phyloP scores from a whole-genome alignment of 192 early-diverging fungal genomes.

The Coemansia sp. region DNA sequence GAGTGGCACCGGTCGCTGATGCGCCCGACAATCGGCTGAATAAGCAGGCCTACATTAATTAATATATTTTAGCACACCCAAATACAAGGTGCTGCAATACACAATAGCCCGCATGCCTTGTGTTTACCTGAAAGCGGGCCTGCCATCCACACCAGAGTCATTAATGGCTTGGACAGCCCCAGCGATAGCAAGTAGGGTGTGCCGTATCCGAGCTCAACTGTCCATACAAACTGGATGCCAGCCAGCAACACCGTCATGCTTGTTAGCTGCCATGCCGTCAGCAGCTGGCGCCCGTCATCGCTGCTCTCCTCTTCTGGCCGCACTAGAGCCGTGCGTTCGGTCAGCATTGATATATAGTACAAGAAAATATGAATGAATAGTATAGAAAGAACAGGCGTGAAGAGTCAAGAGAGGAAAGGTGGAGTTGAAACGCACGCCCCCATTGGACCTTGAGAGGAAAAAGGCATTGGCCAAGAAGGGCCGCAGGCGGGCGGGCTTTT shows the following conservation, averaged over 20 bases:
- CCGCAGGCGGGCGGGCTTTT: neutral
- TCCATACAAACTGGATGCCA: conserved; percentile 54
- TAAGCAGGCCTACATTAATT: conserved; percentile 52
- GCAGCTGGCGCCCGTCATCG: conserved; percentile 17
- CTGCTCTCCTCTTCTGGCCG: neutral
- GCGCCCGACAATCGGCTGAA: conserved; percentile 79
- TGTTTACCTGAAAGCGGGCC: conserved; percentile 70
- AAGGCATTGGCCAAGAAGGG: neutral
- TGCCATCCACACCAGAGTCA: conserved; percentile 93
- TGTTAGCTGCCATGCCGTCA: conserved; percentile 27
- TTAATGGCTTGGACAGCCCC: conserved; percentile 74
- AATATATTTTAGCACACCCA: neutral
- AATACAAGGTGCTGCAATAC: neutral
- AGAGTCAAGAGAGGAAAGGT: neutral
- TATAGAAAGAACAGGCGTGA: neutral
- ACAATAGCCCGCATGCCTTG: too few relatives aligned
- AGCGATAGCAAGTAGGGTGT: conserved; percentile 84
- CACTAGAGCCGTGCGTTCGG: conserved; percentile 16
- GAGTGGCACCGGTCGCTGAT: conserved; percentile 75
- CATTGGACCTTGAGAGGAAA: neutral
- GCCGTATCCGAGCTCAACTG: conserved; percentile 58
- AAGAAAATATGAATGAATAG: neutral
- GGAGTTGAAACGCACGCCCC: neutral
- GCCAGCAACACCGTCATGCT: conserved; percentile 48
- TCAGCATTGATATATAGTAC: neutral